Conservation (phyloP, 23 red algal genomes). For the Rhodosorus marinus region DNA sequence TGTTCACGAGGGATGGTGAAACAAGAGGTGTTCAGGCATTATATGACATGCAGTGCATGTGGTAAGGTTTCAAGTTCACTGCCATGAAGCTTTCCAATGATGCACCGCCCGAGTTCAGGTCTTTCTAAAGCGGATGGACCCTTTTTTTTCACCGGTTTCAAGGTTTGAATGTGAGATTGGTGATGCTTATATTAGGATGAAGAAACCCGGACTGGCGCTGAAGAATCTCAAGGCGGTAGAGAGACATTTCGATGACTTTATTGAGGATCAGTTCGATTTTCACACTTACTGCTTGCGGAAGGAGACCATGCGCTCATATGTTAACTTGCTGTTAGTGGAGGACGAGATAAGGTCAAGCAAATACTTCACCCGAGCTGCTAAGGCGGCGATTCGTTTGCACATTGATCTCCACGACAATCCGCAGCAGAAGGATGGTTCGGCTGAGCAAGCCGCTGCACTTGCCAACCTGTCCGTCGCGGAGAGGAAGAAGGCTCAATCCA, state of each 20-base stretch:
- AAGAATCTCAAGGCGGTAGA: slow-evolving; percentile 73
- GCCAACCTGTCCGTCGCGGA: slow-evolving; percentile 40
- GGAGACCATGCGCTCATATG: slow-evolving; percentile 57
- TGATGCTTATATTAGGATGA: slow-evolving; percentile 26
- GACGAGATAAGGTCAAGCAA: slow-evolving; percentile 25
- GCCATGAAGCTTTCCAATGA: too few relatives aligned
- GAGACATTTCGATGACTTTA: slow-evolving; percentile 34
- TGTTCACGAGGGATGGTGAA: slow-evolving; percentile 88
- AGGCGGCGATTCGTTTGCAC: slow-evolving; percentile 18
- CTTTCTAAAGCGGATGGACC: too few relatives aligned
- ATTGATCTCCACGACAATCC: slow-evolving; percentile 24
- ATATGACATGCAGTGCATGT: slow-evolving; percentile 95
- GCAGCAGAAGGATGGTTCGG: slow-evolving; percentile 8
- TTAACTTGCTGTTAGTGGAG: slow-evolving; percentile 41
- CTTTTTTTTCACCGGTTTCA: too few relatives aligned
- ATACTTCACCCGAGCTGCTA: too few relatives aligned
- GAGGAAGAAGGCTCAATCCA: slow-evolving; percentile 46
- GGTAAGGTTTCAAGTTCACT: too few relatives aligned
- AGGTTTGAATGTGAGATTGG: slow-evolving; percentile 68
- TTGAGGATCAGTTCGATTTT: slow-evolving; percentile 93
- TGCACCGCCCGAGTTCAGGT: too few relatives aligned
- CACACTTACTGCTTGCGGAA: slow-evolving; percentile 77
- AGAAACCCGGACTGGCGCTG: slow-evolving; percentile 45
- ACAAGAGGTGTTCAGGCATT: slow-evolving; percentile 45
- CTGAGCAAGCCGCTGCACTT: slow-evolving; percentile 11